phyloP scores from a whole-genome alignment of 148 eudicot genomes.

The Arbutus unedo region DNA sequence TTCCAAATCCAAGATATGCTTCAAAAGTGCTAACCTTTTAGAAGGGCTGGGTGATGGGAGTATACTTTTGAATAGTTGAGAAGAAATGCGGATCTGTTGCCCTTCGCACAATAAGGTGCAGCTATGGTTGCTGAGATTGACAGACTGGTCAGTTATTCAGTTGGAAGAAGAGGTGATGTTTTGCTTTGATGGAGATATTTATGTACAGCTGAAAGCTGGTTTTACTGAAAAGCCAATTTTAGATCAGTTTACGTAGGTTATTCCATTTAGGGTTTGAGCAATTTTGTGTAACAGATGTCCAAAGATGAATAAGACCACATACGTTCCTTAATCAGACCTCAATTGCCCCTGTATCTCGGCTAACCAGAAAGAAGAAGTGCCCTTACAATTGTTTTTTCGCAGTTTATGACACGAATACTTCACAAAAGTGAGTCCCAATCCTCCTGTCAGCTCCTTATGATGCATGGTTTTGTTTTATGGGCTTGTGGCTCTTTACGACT shows the following conservation, averaged over 20 bases:
- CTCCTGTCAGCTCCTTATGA: background rate
- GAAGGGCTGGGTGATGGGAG: background rate
- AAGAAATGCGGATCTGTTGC: background rate
- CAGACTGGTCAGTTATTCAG: background rate
- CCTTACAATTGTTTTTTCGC: background rate
- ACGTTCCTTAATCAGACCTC: too few relatives aligned
- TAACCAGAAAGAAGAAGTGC: background rate
- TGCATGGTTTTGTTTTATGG: background rate
- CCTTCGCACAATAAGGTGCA: conserved; percentile 10
- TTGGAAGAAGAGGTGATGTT: background rate
- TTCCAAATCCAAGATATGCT: background rate
- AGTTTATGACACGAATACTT: background rate
- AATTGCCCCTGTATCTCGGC: too few relatives aligned
- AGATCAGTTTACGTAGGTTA: background rate
- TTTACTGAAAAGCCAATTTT: background rate
- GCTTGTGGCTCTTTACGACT: background rate
- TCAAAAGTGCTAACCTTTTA: background rate
- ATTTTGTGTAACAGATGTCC: background rate
- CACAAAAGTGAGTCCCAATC: background rate
- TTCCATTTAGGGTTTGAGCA: conserved; percentile 3
- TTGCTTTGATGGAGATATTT: conserved; percentile 18
- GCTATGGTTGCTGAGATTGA: conserved; percentile 1
- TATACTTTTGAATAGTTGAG: background rate
- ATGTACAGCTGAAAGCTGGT: conserved; percentile 26
- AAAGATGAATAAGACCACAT: background rate